Evolutionary conservation across 2,329 filamentous ascomycete species (phyloP).

Genomic region (Aureobasidium musti): DNA sequence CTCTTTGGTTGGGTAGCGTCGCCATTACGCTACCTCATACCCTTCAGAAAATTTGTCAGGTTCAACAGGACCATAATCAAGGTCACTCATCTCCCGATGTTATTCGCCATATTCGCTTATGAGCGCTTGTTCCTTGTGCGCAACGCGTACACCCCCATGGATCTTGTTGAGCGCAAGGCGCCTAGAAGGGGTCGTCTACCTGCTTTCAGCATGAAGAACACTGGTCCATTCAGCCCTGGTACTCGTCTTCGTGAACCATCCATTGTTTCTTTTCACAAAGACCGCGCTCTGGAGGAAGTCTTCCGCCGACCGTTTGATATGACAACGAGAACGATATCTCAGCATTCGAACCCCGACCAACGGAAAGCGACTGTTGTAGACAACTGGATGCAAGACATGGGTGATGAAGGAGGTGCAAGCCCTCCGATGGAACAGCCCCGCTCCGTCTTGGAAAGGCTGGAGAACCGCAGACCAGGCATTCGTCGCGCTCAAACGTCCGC

Average conservation of each 20-base stretch:
- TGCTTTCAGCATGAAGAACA: slow-evolving; percentile 38
- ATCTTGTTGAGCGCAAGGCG: slow-evolving; percentile 72
- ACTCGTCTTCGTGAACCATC: slow-evolving; percentile 77
- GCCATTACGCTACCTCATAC: slow-evolving; percentile 76
- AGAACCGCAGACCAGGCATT: slow-evolving; percentile 56
- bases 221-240: slow-evolving; percentile 70
- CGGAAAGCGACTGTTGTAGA: slow-evolving; percentile 78
- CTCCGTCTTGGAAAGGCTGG: slow-evolving; percentile 60
- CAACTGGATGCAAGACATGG: slow-evolving; percentile 80
- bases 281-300: slow-evolving; percentile 85
- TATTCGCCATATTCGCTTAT: slow-evolving; percentile 85
- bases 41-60: slow-evolving; percentile 77
- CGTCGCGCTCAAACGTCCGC: slow-evolving; percentile 52
- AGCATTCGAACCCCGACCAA: slow-evolving; percentile 54
- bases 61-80: slow-evolving; percentile 93
- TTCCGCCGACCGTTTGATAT: slow-evolving; percentile 72
- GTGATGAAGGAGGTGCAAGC: slow-evolving; percentile 55
- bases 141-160: slow-evolving; percentile 76
- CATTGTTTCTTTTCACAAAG: slow-evolving; percentile 83
- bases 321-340: slow-evolving; percentile 57
- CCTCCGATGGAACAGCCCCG: slow-evolving; percentile 63
- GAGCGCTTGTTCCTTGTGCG: slow-evolving; percentile 77
- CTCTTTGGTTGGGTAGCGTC: slow-evolving; percentile 88
- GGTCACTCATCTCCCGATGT: slow-evolving; percentile 80
- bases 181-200: slow-evolving; percentile 37